Conservation (phyloP, 805 yeast species). For the Cyberlindnera saturnus region DNA sequence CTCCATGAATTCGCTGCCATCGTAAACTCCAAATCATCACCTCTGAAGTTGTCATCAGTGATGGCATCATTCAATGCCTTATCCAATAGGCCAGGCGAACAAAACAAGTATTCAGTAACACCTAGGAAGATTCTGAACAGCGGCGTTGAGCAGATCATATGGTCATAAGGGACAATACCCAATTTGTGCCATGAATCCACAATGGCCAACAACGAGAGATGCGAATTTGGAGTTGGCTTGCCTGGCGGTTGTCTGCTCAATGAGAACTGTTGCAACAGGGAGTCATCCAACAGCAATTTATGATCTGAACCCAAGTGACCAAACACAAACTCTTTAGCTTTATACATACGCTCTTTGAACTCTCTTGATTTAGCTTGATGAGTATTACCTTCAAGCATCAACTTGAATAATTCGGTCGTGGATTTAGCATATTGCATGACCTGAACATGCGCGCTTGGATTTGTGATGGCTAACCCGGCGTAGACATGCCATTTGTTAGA, state of each 20-base stretch:
- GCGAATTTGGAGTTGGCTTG: slow-evolving; percentile 75
- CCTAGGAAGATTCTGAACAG: slow-evolving; percentile 87
- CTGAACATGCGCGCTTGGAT: slow-evolving; percentile 90
- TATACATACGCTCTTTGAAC: slow-evolving; percentile 48
- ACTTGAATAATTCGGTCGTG: slow-evolving; percentile 72
- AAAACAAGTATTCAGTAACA: slow-evolving; percentile 85
- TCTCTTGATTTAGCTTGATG: slow-evolving; percentile 37
- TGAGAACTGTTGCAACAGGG: slow-evolving; percentile 75
- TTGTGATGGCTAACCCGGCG: slow-evolving; percentile 94
- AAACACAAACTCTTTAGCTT: slow-evolving; percentile 74
- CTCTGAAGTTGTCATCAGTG: slow-evolving; percentile 60
- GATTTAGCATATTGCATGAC: slow-evolving; percentile 85
- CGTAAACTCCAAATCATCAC: slow-evolving; percentile 89
- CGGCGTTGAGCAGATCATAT: slow-evolving; percentile 95
- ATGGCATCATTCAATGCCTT: slow-evolving; percentile 71
- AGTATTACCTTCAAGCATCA: slow-evolving; percentile 61
- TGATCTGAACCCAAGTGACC: slow-evolving; percentile 52
- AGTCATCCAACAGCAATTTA: slow-evolving; percentile 66
- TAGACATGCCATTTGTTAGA: slow-evolving; percentile 97
- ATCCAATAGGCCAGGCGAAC: slow-evolving; percentile 78
- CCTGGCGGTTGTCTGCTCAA: slow-evolving; percentile 63
- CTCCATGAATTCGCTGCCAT: slow-evolving; percentile 89
- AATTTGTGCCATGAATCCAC: slow-evolving; percentile 90
- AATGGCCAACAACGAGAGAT: slow-evolving; percentile 79
- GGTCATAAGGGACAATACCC: slow-evolving; percentile 90